Evolutionary conservation across 495 filamentous ascomycete species (phyloP).

Genomic region (Penicillium goetzii): DNA sequence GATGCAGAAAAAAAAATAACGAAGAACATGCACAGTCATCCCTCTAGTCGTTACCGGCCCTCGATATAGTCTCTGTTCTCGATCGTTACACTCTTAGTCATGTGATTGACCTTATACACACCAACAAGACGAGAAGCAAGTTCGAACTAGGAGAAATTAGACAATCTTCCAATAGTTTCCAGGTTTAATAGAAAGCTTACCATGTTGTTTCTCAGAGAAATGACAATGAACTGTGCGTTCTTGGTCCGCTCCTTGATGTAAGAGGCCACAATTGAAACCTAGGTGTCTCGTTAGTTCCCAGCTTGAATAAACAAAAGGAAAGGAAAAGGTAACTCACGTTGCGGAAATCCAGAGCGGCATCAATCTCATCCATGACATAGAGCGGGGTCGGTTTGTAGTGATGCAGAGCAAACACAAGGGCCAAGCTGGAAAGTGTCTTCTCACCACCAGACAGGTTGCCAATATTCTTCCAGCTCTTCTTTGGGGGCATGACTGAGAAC

Average conservation of each 20-base stretch:
- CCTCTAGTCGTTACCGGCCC: slow-evolving; percentile 38
- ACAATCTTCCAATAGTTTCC: slow-evolving; percentile 21
- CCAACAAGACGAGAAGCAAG: slow-evolving; percentile 90
- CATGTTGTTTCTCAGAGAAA: slow-evolving; percentile 98
- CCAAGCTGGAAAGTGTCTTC: slow-evolving; percentile 93
- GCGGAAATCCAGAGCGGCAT: slow-evolving; percentile 95
- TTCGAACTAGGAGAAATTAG: slow-evolving; percentile 65
- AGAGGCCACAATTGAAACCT: slow-evolving; percentile 97
- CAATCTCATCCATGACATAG: slow-evolving; percentile 99
- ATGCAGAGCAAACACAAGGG: slow-evolving; percentile 94
- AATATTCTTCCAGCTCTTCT: slow-evolving; percentile 99
- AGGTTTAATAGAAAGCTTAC: slow-evolving; percentile 30
- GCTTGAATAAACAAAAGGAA: background rate
- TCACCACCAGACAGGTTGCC: slow-evolving; percentile 92
- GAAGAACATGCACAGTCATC: slow-evolving; percentile 19
- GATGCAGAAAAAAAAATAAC: slow-evolving; percentile 26
- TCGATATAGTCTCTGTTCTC: slow-evolving; percentile 85
- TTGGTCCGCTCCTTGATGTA: slow-evolving; percentile 99
- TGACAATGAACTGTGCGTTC: slow-evolving; percentile 99
- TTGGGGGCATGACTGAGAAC: slow-evolving; percentile 97
- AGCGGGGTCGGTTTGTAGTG: slow-evolving; percentile 97
- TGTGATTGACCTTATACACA: slow-evolving; percentile 99
- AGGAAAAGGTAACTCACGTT: slow-evolving; percentile 67
- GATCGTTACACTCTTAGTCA: slow-evolving; percentile 97
- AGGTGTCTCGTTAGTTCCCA: slow-evolving; percentile 19